Conservation (phyloP, 306 rosid species). For the Oemleria cerasiformis region DNA sequence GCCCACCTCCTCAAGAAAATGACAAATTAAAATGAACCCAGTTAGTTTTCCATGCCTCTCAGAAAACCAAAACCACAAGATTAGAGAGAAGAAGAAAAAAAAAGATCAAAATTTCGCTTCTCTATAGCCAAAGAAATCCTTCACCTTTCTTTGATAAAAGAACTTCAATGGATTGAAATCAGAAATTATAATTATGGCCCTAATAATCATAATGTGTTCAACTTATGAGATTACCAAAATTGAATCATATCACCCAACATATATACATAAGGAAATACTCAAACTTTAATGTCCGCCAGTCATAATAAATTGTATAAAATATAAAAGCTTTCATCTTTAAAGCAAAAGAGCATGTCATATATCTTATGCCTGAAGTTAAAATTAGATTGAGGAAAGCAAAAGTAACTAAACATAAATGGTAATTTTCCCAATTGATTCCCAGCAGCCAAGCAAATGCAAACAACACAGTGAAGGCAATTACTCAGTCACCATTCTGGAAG, state of each 20-base stretch:
- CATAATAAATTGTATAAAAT: too few species aligned
- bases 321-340: too few species aligned
- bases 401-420: background rate
- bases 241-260: too few species aligned
- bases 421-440: background rate
- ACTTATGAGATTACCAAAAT: too few species aligned
- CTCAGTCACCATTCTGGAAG: background rate
- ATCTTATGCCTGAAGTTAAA: background rate
- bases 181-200: too few species aligned
- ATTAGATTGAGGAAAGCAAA: background rate
- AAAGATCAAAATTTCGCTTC: background rate
- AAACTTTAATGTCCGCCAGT: too few species aligned
- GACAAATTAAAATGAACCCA: conserved; percentile 25
- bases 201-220: too few species aligned
- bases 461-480: background rate
- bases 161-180: background rate
- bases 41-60: conserved; percentile 7
- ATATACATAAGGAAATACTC: too few species aligned
- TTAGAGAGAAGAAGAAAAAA: background rate
- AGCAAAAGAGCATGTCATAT: too few species aligned
- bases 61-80: background rate
- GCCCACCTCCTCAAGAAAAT: conserved; percentile 37
- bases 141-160: background rate
- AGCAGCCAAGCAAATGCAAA: background rate
- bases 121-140: background rate